Percentiles rank a stretch among this genome's conserved stretches.
Evolutionary conservation across 1,284 basidiomycete species (phyloP).

Genomic region (Lignosus rhinocerotis): DNA sequence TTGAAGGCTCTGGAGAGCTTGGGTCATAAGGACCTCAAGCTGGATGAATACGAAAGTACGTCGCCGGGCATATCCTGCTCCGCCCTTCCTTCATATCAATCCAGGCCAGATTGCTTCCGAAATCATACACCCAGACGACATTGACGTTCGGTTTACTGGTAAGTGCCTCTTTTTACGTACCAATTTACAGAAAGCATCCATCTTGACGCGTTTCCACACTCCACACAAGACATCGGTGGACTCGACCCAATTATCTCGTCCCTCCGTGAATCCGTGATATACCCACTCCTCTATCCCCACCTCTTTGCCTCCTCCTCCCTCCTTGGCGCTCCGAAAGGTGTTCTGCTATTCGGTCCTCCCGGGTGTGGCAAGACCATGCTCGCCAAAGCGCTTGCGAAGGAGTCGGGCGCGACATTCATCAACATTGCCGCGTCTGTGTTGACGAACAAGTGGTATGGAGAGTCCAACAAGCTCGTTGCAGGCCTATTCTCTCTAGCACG

Average conservation of each 20-base stretch:
- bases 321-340: conserved; percentile 76
- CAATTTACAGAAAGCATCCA: background rate
- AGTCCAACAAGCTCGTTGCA: conserved; percentile 96
- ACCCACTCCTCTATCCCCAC: conserved; percentile 90
- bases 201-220: background rate
- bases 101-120: conserved; percentile 82
- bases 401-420: conserved; percentile 96
- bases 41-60: conserved; percentile 83
- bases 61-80: conserved; percentile 3
- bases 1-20: conserved; percentile 70
- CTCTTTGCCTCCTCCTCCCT: conserved; percentile 81
- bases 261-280: conserved; percentile 94
- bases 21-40: conserved; percentile 68
- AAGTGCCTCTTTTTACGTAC: conserved; percentile 16
- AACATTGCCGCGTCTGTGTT: conserved; percentile 82
- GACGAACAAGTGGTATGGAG: conserved; percentile 96
- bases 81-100: conserved; percentile 3
- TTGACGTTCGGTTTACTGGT: conserved; percentile 73
- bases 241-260: conserved; percentile 91
- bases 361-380: conserved; percentile 96
- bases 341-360: conserved; percentile 87
- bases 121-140: conserved; percentile 86
- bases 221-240: conserved; percentile 84
- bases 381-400: conserved; percentile 93
- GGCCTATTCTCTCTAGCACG: conserved; percentile 78